Conservation (phyloP, 1,284 basidiomycete species). For the Tetrapyrgos nigripes region DNA sequence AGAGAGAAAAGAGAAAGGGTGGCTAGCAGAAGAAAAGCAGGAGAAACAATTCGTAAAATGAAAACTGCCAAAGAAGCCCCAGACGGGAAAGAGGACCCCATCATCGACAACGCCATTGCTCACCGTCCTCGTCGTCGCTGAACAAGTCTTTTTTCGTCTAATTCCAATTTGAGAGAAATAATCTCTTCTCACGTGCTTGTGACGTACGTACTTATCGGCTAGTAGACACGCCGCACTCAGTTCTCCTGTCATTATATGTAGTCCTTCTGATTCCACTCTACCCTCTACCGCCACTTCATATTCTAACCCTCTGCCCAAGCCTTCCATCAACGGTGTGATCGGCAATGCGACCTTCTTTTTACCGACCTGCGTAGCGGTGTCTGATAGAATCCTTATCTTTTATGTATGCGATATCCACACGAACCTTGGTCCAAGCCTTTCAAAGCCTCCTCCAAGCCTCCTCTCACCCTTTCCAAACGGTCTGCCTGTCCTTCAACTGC, state of each 20-base stretch:
- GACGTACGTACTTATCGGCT: background rate
- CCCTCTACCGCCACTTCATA: background rate
- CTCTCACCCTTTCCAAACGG: conserved; percentile 57
- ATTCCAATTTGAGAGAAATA: too few species aligned
- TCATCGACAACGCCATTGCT: conserved; percentile 33
- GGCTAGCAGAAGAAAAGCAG: conserved; percentile 63
- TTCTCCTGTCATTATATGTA: background rate
- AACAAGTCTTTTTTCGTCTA: background rate
- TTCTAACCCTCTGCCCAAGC: background rate
- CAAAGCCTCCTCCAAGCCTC: conserved; percentile 56
- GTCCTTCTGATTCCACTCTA: background rate
- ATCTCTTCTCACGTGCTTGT: background rate
- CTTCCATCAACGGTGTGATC: background rate
- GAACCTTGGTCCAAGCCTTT: conserved; percentile 41
- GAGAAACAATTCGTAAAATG: conserved; percentile 66
- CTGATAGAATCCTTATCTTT: too few species aligned
- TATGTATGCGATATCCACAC: background rate
- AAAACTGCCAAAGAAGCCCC: conserved; percentile 51
- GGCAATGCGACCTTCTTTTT: background rate
- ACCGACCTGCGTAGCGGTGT: background rate
- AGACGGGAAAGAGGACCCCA: conserved; percentile 33
- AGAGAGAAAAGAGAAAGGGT: conserved; percentile 64
- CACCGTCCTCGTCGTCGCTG: conserved; percentile 19
- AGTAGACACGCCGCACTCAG: background rate
- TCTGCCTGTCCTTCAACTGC: conserved; percentile 56